Evolutionary conservation across 2,329 filamentous ascomycete genomes (phyloP), one percentile per base, ranked within the genome.

Genomic region (Corniculantispora saksenae): DNA sequence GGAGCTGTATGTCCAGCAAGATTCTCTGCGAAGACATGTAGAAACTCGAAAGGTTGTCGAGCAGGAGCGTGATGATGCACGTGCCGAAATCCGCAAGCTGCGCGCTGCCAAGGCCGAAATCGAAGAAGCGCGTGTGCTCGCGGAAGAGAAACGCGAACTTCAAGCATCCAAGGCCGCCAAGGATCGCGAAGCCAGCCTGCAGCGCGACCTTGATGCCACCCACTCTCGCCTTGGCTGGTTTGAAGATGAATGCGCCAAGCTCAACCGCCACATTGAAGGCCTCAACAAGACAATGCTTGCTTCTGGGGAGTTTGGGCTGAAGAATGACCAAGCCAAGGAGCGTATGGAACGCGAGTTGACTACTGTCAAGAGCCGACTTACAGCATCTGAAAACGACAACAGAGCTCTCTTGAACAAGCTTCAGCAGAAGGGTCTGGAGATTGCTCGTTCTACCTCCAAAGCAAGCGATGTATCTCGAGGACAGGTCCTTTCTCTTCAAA

Each of bases 371-470:
- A 94, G 94, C 66, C 90, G 94, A 25, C 82, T 99, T 48, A 86
- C 90, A 9, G 95, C 94, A 27, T 98, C 94, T 0, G 94, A 99
- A 76, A 97, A 98, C 71, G 94, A 98, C 78, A 98, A 98, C 72
- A 90, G 93, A 60, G 90, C 93, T 6, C 82, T 99, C n/a, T 84
- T 98, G 69, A 98, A 97, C 80, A 98, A 98, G 78, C 84, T 99
- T 21, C 94, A 98, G 73, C 94, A 98, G 73, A 98, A 98, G 81
- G 95, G 96, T 35, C 85, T 99, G 8, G 94, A 99, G 74, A 96
- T 99, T 76, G 94, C 94, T 48, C 88, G 95, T 54, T 95, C 94
- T 0, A 92, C 88, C 66, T 97, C 94, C 6, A 90, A 90, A 66
- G 94, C 91, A 35, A 93, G 87, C 67, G 94, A 98, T 70, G 91